phyloP scores from a whole-genome alignment of 345 rosid genomes.

The Kernera saxatilis region DNA sequence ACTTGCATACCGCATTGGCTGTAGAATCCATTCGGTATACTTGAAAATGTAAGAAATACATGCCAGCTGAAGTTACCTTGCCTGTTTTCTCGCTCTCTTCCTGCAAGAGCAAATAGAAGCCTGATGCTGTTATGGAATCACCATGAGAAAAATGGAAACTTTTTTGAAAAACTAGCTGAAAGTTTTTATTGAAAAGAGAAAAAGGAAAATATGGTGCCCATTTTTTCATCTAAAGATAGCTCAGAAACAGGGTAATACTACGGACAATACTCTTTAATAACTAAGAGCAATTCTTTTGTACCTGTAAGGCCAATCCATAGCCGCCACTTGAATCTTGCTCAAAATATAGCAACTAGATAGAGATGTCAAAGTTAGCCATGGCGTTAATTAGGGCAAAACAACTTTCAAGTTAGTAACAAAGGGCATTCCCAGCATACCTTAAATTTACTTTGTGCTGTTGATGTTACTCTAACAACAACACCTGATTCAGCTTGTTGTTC shows the following conservation, averaged over 20 bases:
- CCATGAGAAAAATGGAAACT: background rate
- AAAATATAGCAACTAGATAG: conserved; percentile 80
- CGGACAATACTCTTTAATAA: background rate
- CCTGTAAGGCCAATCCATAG: conserved; percentile 97
- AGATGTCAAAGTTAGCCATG: background rate
- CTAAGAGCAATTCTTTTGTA: conserved; percentile 17
- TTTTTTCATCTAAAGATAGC: background rate
- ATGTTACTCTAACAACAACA: conserved; percentile 91
- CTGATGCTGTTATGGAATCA: background rate
- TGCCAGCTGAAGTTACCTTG: conserved; percentile 93
- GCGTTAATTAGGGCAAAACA: background rate
- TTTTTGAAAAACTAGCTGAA: background rate
- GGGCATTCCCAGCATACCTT: conserved; percentile 43
- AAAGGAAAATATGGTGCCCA: background rate
- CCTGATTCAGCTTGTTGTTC: conserved; percentile 95
- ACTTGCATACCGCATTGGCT: conserved; percentile 68
- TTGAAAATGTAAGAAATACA: conserved; percentile 99
- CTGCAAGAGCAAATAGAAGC: conserved; percentile 35
- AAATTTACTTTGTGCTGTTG: conserved; percentile 93
- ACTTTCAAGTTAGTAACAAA: background rate
- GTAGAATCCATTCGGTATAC: conserved; percentile 98
- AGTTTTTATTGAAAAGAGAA: background rate
- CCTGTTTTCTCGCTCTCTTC: conserved; percentile 99
- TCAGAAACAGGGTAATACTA: background rate
- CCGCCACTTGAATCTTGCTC: conserved; percentile 92